Base-by-base conservation (phyloP, 192 early-diverging fungal genomes). In the Backusella liffmaniae region DNA sequence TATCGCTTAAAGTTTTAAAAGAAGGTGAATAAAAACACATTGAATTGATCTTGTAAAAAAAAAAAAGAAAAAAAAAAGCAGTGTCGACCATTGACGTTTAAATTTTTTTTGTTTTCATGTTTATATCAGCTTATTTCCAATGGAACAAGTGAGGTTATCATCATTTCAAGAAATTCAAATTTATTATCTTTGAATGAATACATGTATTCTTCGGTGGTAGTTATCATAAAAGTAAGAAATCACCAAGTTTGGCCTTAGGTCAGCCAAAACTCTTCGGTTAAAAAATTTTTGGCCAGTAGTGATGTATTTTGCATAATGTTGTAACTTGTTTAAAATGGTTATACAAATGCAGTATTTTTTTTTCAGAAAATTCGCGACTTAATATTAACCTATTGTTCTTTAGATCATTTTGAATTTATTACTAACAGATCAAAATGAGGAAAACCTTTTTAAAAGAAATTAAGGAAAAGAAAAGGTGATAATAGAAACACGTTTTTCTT, bases 401-500 rank as follows among this genome's bases (percentile, higher is more conserved):
- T 56, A 56, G 5, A 56, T n/a, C 53, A 56, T 44, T 44, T 56
- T 56, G n/a, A 56, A 56, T 56, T 39, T 39, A 39, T 39, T 39
- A 39, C 37, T 12, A 39, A 39, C 37, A 44, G 42, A 44, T 44
- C 12, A 44, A 44, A 44, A 44, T 16, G 13, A 44, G 15, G 15
- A 44, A 44, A 44, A 0, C 12, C 5, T 53, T n/a, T 53, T 23
- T 21, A 23, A 10, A 56, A 56, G 23, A 8, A 56, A 56, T 23
- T 56, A n/a, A 56, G 21, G 23, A 59, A 23, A 53, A 15, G 15
- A 53, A 62, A 62, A 62, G 6, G 56, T 62, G 56, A 62, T 62
- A 26, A 62, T 62, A 62, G n/a, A 29, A 29, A 26, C 56, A 62
- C 56, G 56, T 62, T 62, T 62, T 62, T 62, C 26, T 62, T 62